Evolutionary conservation across 1,139 yeast species (phyloP).

Genomic region (Kluyveromyces sp.): DNA sequence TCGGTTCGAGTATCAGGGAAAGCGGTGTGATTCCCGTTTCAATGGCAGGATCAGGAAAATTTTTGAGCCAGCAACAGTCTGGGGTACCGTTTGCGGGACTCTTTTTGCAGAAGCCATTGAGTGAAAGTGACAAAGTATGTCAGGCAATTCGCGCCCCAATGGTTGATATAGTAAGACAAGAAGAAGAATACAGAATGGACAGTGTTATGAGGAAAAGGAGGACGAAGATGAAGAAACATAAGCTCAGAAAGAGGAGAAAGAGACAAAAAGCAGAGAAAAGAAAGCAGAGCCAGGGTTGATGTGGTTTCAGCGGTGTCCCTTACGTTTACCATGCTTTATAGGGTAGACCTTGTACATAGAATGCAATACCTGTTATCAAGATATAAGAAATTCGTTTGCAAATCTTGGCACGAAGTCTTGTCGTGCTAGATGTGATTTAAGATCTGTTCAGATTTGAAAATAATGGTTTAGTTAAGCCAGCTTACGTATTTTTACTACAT

Average conservation of each 20-base stretch:
- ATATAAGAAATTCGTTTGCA: too few relatives aligned
- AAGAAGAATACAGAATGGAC: constrained; percentile 32
- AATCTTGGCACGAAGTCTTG: too few relatives aligned
- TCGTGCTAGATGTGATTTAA: not conserved
- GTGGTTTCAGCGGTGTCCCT: not conserved
- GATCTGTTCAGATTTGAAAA: not conserved
- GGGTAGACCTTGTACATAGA: constrained; percentile 1
- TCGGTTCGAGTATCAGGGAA: not conserved
- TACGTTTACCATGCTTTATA: not conserved
- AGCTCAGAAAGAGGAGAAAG: constrained; percentile 66
- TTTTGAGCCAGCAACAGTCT: not conserved
- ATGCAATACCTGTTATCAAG: not conserved
- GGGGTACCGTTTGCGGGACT: not conserved
- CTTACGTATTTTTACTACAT: not conserved
- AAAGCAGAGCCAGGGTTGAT: constrained; percentile 30
- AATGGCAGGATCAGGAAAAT: not conserved
- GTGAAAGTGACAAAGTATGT: not conserved
- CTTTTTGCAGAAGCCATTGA: not conserved
- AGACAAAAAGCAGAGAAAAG: constrained; percentile 31
- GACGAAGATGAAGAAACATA: constrained; percentile 68
- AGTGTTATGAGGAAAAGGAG: constrained; percentile 64
- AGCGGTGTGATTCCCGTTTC: not conserved
- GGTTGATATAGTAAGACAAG: not conserved
- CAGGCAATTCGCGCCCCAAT: not conserved
- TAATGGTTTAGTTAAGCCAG: not conserved